phyloP scores from a whole-genome alignment of 2,329 filamentous ascomycete genomes.

The Cladophialophora bantiana region DNA sequence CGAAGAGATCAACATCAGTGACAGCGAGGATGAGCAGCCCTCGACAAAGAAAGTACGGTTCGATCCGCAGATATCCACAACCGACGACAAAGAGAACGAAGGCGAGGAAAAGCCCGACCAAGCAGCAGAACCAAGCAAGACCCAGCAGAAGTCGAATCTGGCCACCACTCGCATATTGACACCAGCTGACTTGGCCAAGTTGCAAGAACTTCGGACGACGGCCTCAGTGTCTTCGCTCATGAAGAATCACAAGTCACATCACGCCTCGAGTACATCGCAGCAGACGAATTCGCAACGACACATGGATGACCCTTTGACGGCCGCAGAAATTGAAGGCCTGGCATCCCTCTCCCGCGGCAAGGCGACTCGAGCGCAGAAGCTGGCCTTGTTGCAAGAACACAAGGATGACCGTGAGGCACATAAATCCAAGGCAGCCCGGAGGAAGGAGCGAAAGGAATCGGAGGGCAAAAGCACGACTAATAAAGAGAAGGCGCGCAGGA shows the following conservation, averaged over 20 bases:
- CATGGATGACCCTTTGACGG: constrained; percentile 86
- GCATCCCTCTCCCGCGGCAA: constrained; percentile 75
- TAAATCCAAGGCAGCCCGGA: constrained; percentile 82
- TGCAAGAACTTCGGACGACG: constrained; percentile 81
- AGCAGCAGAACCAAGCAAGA: constrained; percentile 20
- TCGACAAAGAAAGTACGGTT: constrained; percentile 68
- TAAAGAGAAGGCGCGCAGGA: constrained; percentile 93
- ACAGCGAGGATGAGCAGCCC: constrained; percentile 76
- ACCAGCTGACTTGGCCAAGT: constrained; percentile 92
- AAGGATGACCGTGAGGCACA: constrained; percentile 80
- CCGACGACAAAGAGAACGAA: constrained; percentile 48
- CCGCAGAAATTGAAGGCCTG: constrained; percentile 88
- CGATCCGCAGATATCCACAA: constrained; percentile 44
- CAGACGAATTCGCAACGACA: constrained; percentile 65
- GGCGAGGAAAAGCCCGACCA: constrained; percentile 9
- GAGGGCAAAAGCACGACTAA: constrained; percentile 97
- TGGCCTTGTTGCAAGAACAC: constrained; percentile 82
- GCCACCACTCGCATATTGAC: constrained; percentile 95
- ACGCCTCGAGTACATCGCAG: constrained; percentile 55
- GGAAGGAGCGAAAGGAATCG: constrained; percentile 84
- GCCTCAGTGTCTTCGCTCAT: constrained; percentile 72
- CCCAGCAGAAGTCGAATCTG: constrained; percentile 65
- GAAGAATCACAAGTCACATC: constrained; percentile 47
- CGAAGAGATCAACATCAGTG: constrained; percentile 74
- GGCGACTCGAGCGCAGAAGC: constrained; percentile 85